Evolutionary conservation across 208 protist genomes (phyloP), one percentile per base, ranked within the genome.

Genomic region (Trypanosoma grayi): DNA sequence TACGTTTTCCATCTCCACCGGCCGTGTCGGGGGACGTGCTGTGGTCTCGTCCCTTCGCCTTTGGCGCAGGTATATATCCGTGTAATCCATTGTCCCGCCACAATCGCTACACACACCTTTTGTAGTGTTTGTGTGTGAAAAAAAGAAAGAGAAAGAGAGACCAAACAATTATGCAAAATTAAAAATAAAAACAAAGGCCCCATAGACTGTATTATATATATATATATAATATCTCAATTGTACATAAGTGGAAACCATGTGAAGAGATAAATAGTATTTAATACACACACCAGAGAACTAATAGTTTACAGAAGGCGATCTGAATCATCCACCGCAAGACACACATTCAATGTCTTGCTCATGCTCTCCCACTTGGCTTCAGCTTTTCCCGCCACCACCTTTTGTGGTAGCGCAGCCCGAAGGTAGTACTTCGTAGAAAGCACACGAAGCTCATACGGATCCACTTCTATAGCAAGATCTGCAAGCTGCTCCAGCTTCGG

Each of bases 301-400:
- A n/a, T n/a, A n/a, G 22, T 44, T 28, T 54, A 66, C 9, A 66
- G 6, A 31, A 69, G 24, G 16, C 40, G 27, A 40, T 59, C 47
- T 22, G 65, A 60, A 34, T 52, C 56, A 36, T 58, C 55, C 36
- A 61, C 56, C 2, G 30, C 7, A 31, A 94, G 72, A 10, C 64
- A 77, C 25, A 92, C 72, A n/a, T 34, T 75, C 37, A 94, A 70
- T 37, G 41, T 56, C 66, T 84, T 88, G 31, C 68, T 82, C 20
- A 55, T 58, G 16, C 57, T 64, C 41, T 93, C 81, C 90, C 90
- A 95, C 61, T 77, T 75, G 4, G 82, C 87, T 53, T 86, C 59
- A 34, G 79, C 81, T 22, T 74, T 67, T 3, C 75, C 70, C 28
- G 73, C 58, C 24, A 77, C 41, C 45, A 93, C 86, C 52, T 71